phyloP scores from a whole-genome alignment of 2,329 filamentous ascomycete species.

The Plectosphaerella cucumerina region DNA sequence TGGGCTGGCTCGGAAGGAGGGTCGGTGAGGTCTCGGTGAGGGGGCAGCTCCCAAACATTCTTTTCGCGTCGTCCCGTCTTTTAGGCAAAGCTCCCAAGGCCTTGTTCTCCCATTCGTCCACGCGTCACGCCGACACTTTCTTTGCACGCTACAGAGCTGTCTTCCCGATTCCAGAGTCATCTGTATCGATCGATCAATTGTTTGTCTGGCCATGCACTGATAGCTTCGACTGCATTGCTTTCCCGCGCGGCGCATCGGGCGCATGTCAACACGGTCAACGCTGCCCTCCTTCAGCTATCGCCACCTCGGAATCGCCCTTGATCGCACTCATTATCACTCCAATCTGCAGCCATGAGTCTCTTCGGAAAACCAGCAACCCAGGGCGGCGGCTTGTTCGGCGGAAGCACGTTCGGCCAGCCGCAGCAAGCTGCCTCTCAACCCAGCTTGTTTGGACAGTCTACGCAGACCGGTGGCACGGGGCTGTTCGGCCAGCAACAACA shows the following conservation, averaged over 20 bases:
- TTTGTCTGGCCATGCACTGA: constrained; percentile 7
- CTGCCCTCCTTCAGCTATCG: not conserved
- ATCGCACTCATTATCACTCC: not conserved
- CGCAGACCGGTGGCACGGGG: constrained; percentile 19
- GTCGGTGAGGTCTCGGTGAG: constrained; percentile 14
- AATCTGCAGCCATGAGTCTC: constrained; percentile 26
- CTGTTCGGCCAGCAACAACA: constrained; percentile 9
- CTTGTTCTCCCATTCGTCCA: not conserved
- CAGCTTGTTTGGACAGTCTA: constrained; percentile 12
- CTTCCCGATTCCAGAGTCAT: no score
- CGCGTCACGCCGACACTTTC: not conserved
- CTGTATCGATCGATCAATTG: no score
- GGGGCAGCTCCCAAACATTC: constrained; percentile 9
- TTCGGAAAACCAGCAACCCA: constrained; percentile 31
- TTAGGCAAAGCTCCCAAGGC: not conserved
- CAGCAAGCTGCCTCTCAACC: constrained; percentile 28
- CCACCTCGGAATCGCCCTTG: constrained; percentile 4
- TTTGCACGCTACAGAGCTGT: no score
- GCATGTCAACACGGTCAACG: not conserved
- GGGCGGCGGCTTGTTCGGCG: constrained; percentile 26
- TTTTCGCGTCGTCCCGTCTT: constrained; percentile 11
- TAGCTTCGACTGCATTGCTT: constrained; percentile 2
- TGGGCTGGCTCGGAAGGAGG: constrained; percentile 10
- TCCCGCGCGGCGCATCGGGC: not conserved
- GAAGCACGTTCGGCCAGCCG: constrained; percentile 24